Evolutionary conservation across 495 filamentous ascomycete species (phyloP).

Genomic region (Neurospora cerealis): DNA sequence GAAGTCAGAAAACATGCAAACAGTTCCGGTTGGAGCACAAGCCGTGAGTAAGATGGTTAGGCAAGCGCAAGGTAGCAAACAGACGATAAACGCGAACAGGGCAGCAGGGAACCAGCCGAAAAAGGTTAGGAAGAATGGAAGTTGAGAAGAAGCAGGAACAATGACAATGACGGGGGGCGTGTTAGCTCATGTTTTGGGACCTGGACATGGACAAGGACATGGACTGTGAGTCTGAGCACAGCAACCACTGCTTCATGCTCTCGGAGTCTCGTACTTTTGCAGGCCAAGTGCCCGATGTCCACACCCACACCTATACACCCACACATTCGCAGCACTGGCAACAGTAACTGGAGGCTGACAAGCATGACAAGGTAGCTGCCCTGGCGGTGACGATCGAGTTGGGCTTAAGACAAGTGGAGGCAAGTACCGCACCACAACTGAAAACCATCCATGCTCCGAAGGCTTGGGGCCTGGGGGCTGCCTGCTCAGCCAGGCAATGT

Average conservation of each 20-base stretch:
- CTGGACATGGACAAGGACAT: background rate
- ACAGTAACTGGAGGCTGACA: background rate
- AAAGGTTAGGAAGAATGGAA: background rate
- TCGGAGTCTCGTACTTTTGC: background rate
- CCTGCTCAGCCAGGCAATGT: background rate
- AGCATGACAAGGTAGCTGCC: background rate
- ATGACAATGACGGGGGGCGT: background rate
- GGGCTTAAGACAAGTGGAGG: background rate
- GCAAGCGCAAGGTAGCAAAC: background rate
- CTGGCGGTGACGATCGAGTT: background rate
- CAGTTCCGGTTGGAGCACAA: background rate
- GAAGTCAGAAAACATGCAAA: background rate
- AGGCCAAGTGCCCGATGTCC: background rate
- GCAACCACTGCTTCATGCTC: background rate
- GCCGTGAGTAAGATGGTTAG: background rate
- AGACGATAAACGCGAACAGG: background rate
- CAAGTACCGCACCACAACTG: background rate
- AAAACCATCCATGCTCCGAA: background rate
- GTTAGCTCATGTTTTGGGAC: background rate
- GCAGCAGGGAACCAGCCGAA: background rate
- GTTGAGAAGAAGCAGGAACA: background rate
- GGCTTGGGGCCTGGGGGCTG: background rate
- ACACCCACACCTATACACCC: background rate
- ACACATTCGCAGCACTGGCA: background rate
- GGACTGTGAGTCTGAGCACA: background rate